Base-by-base conservation (phyloP, 305 asterid genomes). In the Withania somnifera region DNA sequence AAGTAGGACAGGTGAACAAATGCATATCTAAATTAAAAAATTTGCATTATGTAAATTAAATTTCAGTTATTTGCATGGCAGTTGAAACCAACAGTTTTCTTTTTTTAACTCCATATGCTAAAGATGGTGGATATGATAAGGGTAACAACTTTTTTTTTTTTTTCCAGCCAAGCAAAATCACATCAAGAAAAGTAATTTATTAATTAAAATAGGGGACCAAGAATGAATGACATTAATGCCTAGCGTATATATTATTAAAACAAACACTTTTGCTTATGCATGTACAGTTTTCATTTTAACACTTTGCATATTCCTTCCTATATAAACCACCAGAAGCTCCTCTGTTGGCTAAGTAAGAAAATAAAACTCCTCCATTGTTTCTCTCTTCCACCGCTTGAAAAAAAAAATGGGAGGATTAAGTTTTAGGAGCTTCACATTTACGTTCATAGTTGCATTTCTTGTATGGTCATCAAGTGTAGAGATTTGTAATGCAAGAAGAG, bases 401-500 rank as follows among this genome's bases (percentile, higher is more conserved):
- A 78, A 26, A 7, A 81, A 7, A 13, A 60, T 85, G 91, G 84
- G 81, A 13, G 66, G 86, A 83, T 84, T 88, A 52, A 86, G 87
- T 87, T 85, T 93, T 78, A 87, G 86, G 82, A 90, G 82, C 73
- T 32, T 90, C 68, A 87, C 95, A 87, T 88, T 91, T 85, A 57
- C 84, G 68, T 24, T 93, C 11, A 50, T 89, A 57, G 47, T 90
- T 38, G 84, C 86, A n/a, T 81, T 91, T 45, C 83, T 93, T 5
- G 66, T 94, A 15, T 94, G 94, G 92, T 87, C 85, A 15, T 89
- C 89, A 24, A 78, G 75, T 86, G 86, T 89, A 64, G 97, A 90
- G 78, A 84, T 83, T 66, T 89, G 97, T 90, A 84, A 85, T 84
- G 98, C 97, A 81, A 92, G 95, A 85, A 88, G 91, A 88, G 90